Percentiles rank a stretch among this genome's conserved stretches.
Evolutionary conservation across 83 land plant species (phyloP).

Genomic region (Thuja plicata): DNA sequence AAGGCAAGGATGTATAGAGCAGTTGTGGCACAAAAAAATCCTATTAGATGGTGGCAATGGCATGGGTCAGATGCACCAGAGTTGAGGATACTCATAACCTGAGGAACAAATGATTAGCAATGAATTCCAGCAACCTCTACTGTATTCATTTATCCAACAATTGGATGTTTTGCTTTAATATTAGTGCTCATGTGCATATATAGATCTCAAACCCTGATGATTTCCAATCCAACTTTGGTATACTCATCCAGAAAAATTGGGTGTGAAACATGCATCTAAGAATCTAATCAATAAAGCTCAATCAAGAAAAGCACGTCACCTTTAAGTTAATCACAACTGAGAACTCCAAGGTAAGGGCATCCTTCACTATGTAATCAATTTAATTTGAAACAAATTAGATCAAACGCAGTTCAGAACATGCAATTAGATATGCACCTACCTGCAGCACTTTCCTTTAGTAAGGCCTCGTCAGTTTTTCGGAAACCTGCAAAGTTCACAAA

Average conservation of each 20-base stretch:
- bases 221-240: background rate
- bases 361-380: background rate
- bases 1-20: too few relatives aligned
- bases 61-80: too few relatives aligned
- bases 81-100: background rate
- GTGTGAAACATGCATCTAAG: background rate
- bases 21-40: too few relatives aligned
- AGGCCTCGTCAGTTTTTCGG: slow-evolving; percentile 64
- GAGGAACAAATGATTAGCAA: background rate
- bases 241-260: background rate
- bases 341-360: background rate
- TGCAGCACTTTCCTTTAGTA: slow-evolving; percentile 66
- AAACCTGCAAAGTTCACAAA: slow-evolving; percentile 46
- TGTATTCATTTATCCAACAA: background rate
- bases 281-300: background rate
- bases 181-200: background rate
- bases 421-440: slow-evolving; percentile 29
- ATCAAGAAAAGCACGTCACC: too few relatives aligned
- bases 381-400: background rate
- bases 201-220: background rate
- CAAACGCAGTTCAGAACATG: background rate
- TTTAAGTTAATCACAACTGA: background rate
- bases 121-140: background rate
- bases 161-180: background rate
- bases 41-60: too few relatives aligned